A percentile compares a stretch with the other conserved stretches of the same genome.
Conservation (phyloP, 768 basidiomycete species). For the Phylloporus sp. region DNA sequence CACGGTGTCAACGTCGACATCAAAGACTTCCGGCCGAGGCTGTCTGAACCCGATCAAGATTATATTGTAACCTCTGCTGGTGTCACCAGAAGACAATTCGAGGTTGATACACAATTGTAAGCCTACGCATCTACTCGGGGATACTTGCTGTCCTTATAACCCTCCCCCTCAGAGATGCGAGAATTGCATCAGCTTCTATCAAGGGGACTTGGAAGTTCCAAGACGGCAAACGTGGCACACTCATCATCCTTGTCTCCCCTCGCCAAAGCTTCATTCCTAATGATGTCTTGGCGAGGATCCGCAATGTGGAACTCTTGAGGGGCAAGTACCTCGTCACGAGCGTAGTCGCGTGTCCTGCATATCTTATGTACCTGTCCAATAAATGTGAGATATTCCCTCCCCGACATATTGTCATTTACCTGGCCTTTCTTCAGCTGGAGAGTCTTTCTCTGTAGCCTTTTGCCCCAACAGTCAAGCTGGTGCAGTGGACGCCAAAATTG, state of each 20-base stretch:
- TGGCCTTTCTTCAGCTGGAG: slow-evolving; percentile 1
- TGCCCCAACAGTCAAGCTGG: background rate
- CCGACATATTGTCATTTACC: background rate
- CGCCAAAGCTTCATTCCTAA: slow-evolving; percentile 15
- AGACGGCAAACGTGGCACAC: slow-evolving; percentile 19
- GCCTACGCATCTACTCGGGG: background rate
- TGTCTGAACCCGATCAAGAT: slow-evolving; percentile 10
- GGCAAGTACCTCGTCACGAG: slow-evolving; percentile 24
- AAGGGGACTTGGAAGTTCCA: slow-evolving; percentile 29
- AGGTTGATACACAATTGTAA: slow-evolving; percentile 2
- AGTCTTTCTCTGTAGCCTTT: slow-evolving; percentile 11
- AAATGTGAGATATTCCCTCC: slow-evolving; percentile 1
- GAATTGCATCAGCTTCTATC: slow-evolving; percentile 24
- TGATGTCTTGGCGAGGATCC: background rate
- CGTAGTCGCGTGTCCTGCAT: slow-evolving; percentile 25
- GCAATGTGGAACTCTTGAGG: slow-evolving; percentile 10
- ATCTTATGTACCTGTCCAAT: slow-evolving; percentile 22
- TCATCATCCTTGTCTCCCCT: slow-evolving; percentile 26
- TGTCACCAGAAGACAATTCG: slow-evolving; percentile 12
- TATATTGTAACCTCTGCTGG: slow-evolving; percentile 20
- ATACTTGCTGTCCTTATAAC: too few species aligned
- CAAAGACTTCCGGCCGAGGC: slow-evolving; percentile 1
- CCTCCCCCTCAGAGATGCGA: background rate
- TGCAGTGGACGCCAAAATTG: background rate
- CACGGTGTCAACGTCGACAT: background rate